phyloP scores from a whole-genome alignment of 108 stramenopile species.

The Conticribra guillardii region DNA sequence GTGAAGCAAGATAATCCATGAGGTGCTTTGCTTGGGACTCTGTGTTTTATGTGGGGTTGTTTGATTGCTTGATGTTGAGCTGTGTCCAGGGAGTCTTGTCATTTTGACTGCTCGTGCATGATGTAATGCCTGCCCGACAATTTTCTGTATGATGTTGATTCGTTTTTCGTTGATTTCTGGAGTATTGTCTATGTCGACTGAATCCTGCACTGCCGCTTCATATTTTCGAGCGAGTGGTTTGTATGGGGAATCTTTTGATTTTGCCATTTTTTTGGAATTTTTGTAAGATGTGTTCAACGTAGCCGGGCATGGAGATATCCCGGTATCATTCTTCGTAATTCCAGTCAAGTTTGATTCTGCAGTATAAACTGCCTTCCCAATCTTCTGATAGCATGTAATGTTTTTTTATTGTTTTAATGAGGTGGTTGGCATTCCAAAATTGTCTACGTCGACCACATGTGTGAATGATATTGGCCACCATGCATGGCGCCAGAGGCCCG shows the following conservation, averaged over 20 bases:
- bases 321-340: slow-evolving; percentile 31
- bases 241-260: slow-evolving; percentile 35
- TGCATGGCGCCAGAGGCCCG: slow-evolving; percentile 51
- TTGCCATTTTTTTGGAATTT: slow-evolving; percentile 38
- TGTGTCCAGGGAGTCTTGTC: slow-evolving; percentile 34
- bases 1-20: slow-evolving; percentile 48
- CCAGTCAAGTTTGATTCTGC: slow-evolving; percentile 48
- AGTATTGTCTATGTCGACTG: slow-evolving; percentile 21
- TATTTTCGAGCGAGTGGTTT: slow-evolving; percentile 10
- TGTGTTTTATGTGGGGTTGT: slow-evolving; percentile 20
- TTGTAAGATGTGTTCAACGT: slow-evolving; percentile 41
- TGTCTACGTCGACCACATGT: slow-evolving; percentile 60
- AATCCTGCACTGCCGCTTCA: slow-evolving; percentile 38
- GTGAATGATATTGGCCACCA: slow-evolving; percentile 35
- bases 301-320: slow-evolving; percentile 56
- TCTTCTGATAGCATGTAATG: slow-evolving; percentile 36
- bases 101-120: slow-evolving; percentile 49
- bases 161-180: slow-evolving; percentile 8
- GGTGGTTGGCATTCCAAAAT: slow-evolving; percentile 33
- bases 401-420: slow-evolving; percentile 7
- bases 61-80: slow-evolving; percentile 29
- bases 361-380: slow-evolving; percentile 35
- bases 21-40: slow-evolving; percentile 12
- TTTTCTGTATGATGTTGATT: slow-evolving; percentile 40
- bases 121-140: slow-evolving; percentile 44